These are phyloP conservation scores for Veloporphyrellus conicus DNA, from an alignment of 1,284 basidiomycete species.

Conservation along the genomic window DNA sequence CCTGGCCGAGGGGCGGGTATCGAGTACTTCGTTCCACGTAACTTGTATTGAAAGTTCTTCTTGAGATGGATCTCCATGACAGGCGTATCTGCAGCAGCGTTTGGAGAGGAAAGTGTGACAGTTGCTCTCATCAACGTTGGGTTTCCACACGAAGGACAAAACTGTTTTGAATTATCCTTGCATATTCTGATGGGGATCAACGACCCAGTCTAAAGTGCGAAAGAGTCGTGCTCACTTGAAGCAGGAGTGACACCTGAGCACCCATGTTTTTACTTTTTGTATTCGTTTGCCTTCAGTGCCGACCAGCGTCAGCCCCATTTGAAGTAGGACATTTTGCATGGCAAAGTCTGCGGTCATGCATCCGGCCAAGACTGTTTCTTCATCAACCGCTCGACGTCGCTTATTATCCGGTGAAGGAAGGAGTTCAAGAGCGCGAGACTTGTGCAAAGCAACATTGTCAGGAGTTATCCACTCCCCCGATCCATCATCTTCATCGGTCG, in stretches of 20 bases:
- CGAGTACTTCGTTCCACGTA: slow-evolving; percentile 89
- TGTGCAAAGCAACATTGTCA: slow-evolving; percentile 80
- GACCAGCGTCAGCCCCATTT: slow-evolving; percentile 92
- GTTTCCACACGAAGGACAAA: slow-evolving; percentile 97
- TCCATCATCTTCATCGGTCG: slow-evolving; percentile 69
- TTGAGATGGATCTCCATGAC: slow-evolving; percentile 85
- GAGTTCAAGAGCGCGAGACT: slow-evolving; percentile 82
- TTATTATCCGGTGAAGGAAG: slow-evolving; percentile 52
- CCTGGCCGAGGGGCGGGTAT: slow-evolving; percentile 92
- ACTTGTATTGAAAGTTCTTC: slow-evolving; percentile 90
- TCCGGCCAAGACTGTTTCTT: slow-evolving; percentile 58
- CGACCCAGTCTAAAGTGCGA: background rate
- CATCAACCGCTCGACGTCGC: slow-evolving; percentile 40
- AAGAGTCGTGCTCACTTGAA: slow-evolving; percentile 78
- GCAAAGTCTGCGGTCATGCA: slow-evolving; percentile 99
- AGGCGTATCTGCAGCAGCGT: slow-evolving; percentile 53
- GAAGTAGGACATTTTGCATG: slow-evolving; percentile 96
- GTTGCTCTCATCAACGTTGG: slow-evolving; percentile 88
- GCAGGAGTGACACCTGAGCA: slow-evolving; percentile 95
- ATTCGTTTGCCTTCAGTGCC: slow-evolving; percentile 90
- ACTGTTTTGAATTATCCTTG: slow-evolving; percentile 92
- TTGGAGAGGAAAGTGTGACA: slow-evolving; percentile 75
- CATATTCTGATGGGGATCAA: slow-evolving; percentile 65
- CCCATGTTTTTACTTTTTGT: slow-evolving; percentile 91
- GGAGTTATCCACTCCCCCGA: slow-evolving; percentile 98